phyloP scores from a whole-genome alignment of 2,329 filamentous ascomycete genomes.

The Fusarium euwallaceae region DNA sequence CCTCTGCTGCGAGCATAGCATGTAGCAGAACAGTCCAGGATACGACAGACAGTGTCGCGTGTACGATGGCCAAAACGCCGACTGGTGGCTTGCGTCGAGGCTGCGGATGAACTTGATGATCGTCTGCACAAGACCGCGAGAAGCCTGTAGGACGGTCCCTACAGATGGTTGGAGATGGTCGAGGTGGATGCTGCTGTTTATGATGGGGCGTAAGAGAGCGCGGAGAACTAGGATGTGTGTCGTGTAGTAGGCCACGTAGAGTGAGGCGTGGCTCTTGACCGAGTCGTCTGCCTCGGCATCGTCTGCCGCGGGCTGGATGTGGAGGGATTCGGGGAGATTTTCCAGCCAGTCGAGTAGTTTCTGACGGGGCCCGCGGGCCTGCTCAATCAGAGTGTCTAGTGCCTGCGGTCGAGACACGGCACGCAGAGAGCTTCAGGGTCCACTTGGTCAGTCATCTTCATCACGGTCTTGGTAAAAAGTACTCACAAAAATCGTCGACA shows the following conservation, averaged over 20 bases:
- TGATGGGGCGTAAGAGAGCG: neutral
- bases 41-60: neutral
- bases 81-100: neutral
- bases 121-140: neutral
- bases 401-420: neutral
- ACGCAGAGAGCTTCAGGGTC: neutral
- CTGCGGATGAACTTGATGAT: constrained; percentile 3
- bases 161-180: neutral
- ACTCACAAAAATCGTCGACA: neutral
- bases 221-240: neutral
- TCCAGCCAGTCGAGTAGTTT: neutral
- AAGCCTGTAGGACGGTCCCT: neutral
- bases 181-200: neutral
- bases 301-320: neutral
- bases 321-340: neutral
- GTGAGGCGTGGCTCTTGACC: neutral
- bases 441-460: neutral
- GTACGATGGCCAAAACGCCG: neutral
- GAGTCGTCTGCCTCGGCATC: neutral
- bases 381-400: neutral
- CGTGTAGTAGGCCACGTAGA: neutral
- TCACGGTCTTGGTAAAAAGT: neutral
- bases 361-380: neutral
- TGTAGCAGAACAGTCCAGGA: neutral
- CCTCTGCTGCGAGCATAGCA: neutral